Evolutionary conservation across 1,284 basidiomycete species (phyloP).

Genomic region (Austropuccinia psidii): DNA sequence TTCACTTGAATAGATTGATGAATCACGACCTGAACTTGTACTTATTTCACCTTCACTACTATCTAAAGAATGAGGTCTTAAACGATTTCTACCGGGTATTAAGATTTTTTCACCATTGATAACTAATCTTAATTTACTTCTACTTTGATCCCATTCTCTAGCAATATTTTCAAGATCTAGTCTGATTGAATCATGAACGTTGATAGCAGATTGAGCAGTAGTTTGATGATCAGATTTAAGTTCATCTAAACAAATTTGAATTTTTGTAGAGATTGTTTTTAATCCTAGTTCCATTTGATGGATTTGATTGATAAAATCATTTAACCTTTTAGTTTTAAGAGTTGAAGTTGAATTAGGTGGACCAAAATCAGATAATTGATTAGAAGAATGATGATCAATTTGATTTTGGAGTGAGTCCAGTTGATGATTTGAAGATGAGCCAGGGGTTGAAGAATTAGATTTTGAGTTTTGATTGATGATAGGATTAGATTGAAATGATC

Average conservation of each 20-base stretch:
- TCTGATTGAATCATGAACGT: constrained; percentile 21
- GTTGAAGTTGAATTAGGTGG: neutral
- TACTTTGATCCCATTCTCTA: constrained; percentile 22
- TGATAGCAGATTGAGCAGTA: neutral
- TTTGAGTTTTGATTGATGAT: neutral
- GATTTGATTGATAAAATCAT: constrained; percentile 1
- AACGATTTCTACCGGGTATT: neutral
- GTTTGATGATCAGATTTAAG: neutral
- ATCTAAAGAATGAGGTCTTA: constrained; percentile 23
- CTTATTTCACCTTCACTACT: neutral
- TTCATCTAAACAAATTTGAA: constrained; percentile 18
- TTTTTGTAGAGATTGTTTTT: constrained; percentile 11
- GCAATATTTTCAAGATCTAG: constrained; percentile 11
- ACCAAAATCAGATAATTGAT: neutral
- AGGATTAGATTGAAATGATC: constrained; percentile 7
- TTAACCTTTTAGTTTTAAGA: neutral
- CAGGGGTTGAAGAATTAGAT: too few species aligned
- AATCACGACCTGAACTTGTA: constrained; percentile 5
- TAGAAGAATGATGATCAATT: neutral
- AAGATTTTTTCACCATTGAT: neutral
- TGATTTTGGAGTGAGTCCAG: neutral
- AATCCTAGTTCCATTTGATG: constrained; percentile 6
- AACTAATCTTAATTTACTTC: neutral
- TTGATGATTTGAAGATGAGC: neutral
- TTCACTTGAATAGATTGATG: constrained; percentile 23